These are phyloP conservation scores for Phaffomyces antillensis DNA, from an alignment of 805 yeast genomes.

Conservation along the genomic window DNA sequence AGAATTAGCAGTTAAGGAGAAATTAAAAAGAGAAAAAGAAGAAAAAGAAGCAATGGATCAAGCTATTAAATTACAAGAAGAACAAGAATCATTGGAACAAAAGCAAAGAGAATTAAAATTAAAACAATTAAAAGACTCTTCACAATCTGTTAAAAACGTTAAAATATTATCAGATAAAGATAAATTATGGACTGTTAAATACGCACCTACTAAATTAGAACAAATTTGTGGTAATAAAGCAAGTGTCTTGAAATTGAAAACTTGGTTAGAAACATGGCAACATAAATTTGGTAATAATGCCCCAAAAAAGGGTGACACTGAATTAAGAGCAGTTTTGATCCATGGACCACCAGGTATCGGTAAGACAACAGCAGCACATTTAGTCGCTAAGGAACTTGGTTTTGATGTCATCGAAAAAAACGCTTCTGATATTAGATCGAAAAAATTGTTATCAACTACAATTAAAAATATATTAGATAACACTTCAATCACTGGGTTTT, in stretches of 20 bases:
- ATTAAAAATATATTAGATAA: conserved; percentile 70
- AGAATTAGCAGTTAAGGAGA: conserved; percentile 67
- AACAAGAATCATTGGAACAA: conserved; percentile 33
- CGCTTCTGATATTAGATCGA: conserved; percentile 88
- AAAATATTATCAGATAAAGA: conserved; percentile 40
- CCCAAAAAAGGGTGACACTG: conserved; percentile 58
- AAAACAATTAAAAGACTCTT: conserved; percentile 2
- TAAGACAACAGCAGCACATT: conserved; percentile 35
- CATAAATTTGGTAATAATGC: conserved; percentile 46
- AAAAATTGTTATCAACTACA: conserved; percentile 60
- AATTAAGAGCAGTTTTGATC: conserved; percentile 74
- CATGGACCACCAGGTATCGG: conserved; percentile 45
- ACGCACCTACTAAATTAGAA: conserved; percentile 70
- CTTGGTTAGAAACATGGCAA: conserved; percentile 80
- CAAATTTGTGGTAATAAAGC: conserved; percentile 93
- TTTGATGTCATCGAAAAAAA: conserved; percentile 71
- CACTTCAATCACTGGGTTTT: conserved; percentile 76
- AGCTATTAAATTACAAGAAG: conserved; percentile 39
- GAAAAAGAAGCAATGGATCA: conserved; percentile 49
- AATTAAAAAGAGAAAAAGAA: conserved; percentile 61
- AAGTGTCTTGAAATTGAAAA: conserved; percentile 53
- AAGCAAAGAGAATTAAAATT: conserved; percentile 20
- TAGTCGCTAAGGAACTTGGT: conserved; percentile 62
- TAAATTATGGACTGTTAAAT: conserved; percentile 86
- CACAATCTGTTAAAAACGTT: not conserved